phyloP scores from a whole-genome alignment of 192 early-diverging fungal species.

The Rhizophagus prolifer region DNA sequence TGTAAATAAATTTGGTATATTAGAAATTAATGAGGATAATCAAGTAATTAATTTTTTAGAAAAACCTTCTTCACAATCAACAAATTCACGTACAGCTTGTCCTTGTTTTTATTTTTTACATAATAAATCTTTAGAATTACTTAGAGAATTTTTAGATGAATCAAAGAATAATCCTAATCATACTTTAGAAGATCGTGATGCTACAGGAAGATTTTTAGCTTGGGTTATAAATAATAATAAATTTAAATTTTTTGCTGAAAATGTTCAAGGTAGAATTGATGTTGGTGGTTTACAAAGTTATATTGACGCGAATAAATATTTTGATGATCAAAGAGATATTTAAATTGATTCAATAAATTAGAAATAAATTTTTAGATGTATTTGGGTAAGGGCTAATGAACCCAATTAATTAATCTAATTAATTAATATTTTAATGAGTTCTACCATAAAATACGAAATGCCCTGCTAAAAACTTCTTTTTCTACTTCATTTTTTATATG shows the following conservation, averaged over 20 bases:
- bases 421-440: too few species aligned
- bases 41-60: constrained; percentile 52
- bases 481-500: constrained; percentile 23
- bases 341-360: too few species aligned
- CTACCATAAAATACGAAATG: constrained; percentile 3
- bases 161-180: constrained; percentile 25
- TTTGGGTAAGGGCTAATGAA: too few species aligned
- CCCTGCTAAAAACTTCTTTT: constrained; percentile 22
- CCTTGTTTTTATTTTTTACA: constrained; percentile 63
- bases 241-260: constrained; percentile 20
- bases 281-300: constrained; percentile 61
- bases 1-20: constrained; percentile 57
- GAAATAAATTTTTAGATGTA: too few species aligned
- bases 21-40: constrained; percentile 26
- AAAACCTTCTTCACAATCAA: constrained; percentile 51
- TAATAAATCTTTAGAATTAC: constrained; percentile 24
- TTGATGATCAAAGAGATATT: constrained; percentile 6
- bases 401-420: too few species aligned
- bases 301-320: constrained; percentile 50
- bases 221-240: constrained; percentile 32
- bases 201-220: constrained; percentile 53
- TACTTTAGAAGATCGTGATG: constrained; percentile 51
- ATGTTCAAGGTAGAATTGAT: constrained; percentile 54
- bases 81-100: constrained; percentile 49
- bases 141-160: constrained; percentile 48